Evolutionary conservation across 352 stramenopile genomes (phyloP), one percentile per base, ranked within the genome.

Genomic region (Globisporangium spinosum): DNA sequence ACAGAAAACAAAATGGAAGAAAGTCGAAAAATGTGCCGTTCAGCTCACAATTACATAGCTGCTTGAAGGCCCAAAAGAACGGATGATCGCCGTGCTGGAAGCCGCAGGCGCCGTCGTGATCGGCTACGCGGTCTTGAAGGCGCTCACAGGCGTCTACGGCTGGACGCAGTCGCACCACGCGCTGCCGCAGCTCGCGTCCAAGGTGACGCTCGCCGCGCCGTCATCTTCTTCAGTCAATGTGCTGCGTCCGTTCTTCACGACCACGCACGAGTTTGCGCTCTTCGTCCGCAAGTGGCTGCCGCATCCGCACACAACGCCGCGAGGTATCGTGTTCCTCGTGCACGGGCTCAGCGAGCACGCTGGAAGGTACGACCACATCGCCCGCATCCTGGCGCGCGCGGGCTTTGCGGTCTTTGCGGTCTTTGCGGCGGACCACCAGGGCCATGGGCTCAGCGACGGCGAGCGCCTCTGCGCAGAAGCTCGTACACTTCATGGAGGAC

Each of bases 381-480:
- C 63, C 7, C 67, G 73, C 27, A 67, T 65, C 32, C 40, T 89
- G 47, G 74, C 69, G 10, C 62, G 69, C 43, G 53, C 69, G 6
- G 81, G 76, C 12, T 80, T 83, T 32, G 29, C 29, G 29, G 32
- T 10, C 32, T 32, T 32, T 7, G 79, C 81, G 2, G 82, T 89
- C n/a, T 89, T 90, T 59, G 63, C 62, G 22, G 78, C 89, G 49
- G 81, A 89, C 70, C 76, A 85, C 56, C 80, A 90, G 47, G 80
- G 82, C 7, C 79, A 88, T 62, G 82, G 82, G 17, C 62, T 75
- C 34, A 89, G 80, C 63, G 81, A 90, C 61, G 79, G 80, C 32
- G 82, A 89, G 43, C 71, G 78, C 51, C 77, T 83, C 67, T 64
- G 77, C 81, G 32, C 47, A 71, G 47, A 72, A 80, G 45, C 64